Evolutionary conservation across 1,284 basidiomycete genomes (phyloP).

Genomic region (Takashimella tepidaria): DNA sequence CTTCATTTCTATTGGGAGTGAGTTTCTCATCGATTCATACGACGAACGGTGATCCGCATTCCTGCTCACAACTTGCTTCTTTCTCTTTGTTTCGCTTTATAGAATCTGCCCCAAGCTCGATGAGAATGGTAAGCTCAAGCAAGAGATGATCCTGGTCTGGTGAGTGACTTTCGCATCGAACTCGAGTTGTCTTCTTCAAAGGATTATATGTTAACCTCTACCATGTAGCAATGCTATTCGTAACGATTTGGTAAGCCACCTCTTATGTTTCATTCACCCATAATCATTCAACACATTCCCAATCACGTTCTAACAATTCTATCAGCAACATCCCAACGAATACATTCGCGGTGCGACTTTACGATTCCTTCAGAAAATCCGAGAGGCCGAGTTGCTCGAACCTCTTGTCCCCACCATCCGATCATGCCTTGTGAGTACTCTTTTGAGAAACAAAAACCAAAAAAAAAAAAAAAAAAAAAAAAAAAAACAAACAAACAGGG

Average conservation of each 20-base stretch:
- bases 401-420: conserved; percentile 91
- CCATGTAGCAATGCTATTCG: conserved; percentile 81
- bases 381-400: conserved; percentile 91
- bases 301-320: not conserved
- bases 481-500: too few species aligned
- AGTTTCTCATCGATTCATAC: conserved; percentile 9
- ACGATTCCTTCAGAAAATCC: conserved; percentile 92
- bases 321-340: conserved; percentile 96
- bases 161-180: conserved; percentile 55
- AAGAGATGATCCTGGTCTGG: conserved; percentile 99
- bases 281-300: too few species aligned
- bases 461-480: too few species aligned
- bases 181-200: conserved; percentile 18
- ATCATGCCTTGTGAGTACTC: conserved; percentile 62
- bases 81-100: too few species aligned
- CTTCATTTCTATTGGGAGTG: conserved; percentile 98
- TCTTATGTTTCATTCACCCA: not conserved
- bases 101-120: conserved; percentile 94
- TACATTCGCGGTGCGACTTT: conserved; percentile 97
- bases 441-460: too few species aligned
- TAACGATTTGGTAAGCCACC: conserved; percentile 75
- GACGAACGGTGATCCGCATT: too few species aligned
- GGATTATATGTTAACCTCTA: not conserved
- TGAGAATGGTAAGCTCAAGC: conserved; percentile 94
- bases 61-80: not conserved